Evolutionary conservation across 805 yeast species (phyloP).

Genomic region (Hanseniaspora lindneri): DNA sequence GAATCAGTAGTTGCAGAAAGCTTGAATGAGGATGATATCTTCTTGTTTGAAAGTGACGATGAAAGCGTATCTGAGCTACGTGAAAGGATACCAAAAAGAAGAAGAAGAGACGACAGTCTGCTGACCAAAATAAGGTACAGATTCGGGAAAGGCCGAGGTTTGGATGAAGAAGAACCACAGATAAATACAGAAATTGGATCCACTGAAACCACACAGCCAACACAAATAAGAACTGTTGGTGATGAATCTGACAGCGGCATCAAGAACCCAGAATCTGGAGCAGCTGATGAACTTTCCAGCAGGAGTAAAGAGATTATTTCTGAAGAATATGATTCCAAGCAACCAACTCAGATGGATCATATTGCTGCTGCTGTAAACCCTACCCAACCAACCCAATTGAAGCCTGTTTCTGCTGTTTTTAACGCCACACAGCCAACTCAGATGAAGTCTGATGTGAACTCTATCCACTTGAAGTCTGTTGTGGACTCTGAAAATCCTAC

Average conservation of each 20-base stretch:
- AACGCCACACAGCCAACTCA: neutral
- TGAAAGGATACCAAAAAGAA: conserved; percentile 21
- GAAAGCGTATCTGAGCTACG: conserved; percentile 19
- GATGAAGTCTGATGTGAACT: neutral
- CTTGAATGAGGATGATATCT: neutral
- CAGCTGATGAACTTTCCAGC: no score
- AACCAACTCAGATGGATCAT: neutral
- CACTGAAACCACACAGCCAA: conserved; percentile 10
- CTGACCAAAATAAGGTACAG: conserved; percentile 14
- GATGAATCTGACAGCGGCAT: no score
- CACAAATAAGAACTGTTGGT: neutral
- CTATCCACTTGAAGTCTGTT: no score
- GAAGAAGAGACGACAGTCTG: conserved; percentile 17
- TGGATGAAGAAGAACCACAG: conserved; percentile 12
- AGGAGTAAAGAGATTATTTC: no score
- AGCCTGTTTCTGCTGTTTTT: no score
- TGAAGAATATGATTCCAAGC: neutral
- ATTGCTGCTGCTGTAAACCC: neutral
- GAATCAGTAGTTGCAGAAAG: neutral
- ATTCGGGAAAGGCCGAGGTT: conserved; percentile 7
- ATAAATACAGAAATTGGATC: neutral
- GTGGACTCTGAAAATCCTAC: no score
- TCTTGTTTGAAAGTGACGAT: conserved; percentile 14
- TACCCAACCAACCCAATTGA: conserved; percentile 8
- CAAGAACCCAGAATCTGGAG: no score